Evolutionary conservation across 2,329 filamentous ascomycete species (phyloP), one percentile per base, ranked within the genome.

Genomic region (Eutypella sp.): DNA sequence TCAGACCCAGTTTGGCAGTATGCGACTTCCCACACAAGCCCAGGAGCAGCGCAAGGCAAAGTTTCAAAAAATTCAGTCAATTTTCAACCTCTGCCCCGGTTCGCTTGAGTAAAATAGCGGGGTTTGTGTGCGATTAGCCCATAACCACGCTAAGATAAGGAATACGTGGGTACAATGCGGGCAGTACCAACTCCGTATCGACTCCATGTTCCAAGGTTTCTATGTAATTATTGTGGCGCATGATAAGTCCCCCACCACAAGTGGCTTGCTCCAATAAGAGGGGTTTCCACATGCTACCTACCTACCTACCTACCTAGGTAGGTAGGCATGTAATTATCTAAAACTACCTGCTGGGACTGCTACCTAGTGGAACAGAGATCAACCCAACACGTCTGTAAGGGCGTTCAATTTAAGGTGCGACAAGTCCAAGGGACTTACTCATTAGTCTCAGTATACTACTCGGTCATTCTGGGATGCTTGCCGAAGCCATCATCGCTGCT

Each of bases 91-190:
- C 36, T n/a, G 19, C 16, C 11, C 36, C 19, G 11, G n/a, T 39
- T 39, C 36, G 36, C 36, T 39, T 39, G 20, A 20, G 22, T 22
- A 19, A 39, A 39, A 39, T 13, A 39, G 36, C 36, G 36, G 36
- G 36, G 36, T 39, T 39, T 39, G 36, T 39, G 36, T 39, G 36
- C 36, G 36, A 39, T 39, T 39, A 39, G 20, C 9, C 8, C 41
- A 27, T 18, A 42, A 27, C 19, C n/a, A 39, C 48, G 52, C 52
- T 54, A 54, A 54, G 52, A 53, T 54, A 54, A 27, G 18, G 13
- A 13, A 2, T 2, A 13, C 20, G 40, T 6, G 13, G 36, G 5
- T 15, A 11, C 5, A 22, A 8, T 16, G 31, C 5, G n/a, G 4
- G 15, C 15, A 9, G 18, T n/a, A 16, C 29, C n/a, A 3, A n/a